phyloP scores from a whole-genome alignment of 352 stramenopile genomes.

The Phytophthora gonapodyides region DNA sequence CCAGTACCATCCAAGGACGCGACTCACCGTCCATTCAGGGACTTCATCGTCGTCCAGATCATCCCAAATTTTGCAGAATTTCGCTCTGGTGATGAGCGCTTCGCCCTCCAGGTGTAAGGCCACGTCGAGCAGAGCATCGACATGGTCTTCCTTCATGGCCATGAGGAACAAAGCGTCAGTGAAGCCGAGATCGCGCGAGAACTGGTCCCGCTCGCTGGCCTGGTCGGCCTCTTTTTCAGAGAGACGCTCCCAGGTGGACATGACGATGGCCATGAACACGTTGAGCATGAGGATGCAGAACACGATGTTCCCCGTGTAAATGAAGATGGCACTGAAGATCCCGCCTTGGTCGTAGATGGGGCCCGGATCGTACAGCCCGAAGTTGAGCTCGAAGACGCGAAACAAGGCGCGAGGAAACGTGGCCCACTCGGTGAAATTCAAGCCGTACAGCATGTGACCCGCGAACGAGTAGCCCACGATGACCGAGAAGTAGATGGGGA shows the following conservation, averaged over 20 bases:
- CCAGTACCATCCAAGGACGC: slow-evolving; percentile 69
- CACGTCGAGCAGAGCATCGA: slow-evolving; percentile 63
- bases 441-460: slow-evolving; percentile 70
- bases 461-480: slow-evolving; percentile 76
- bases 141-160: slow-evolving; percentile 59
- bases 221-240: slow-evolving; percentile 59
- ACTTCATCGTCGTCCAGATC: slow-evolving; percentile 46
- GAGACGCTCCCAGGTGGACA: slow-evolving; percentile 70
- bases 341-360: slow-evolving; percentile 70
- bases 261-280: slow-evolving; percentile 80
- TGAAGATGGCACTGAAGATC: slow-evolving; percentile 68
- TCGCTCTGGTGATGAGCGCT: slow-evolving; percentile 37
- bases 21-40: slow-evolving; percentile 40
- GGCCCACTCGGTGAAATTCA: slow-evolving; percentile 66
- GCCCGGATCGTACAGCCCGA: slow-evolving; percentile 68
- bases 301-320: slow-evolving; percentile 69
- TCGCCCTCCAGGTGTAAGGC: slow-evolving; percentile 48
- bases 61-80: slow-evolving; percentile 54
- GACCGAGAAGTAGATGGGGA: slow-evolving; percentile 67
- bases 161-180: slow-evolving; percentile 58
- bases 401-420: slow-evolving; percentile 66
- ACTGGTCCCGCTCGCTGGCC: slow-evolving; percentile 49
- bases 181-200: slow-evolving; percentile 42
- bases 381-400: slow-evolving; percentile 77
- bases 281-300: slow-evolving; percentile 84